A percentile compares a stretch with the other conserved stretches of the same genome.
Conservation (phyloP, 176 grass and related monocot species). For the Bonia amplexicaulis region DNA sequence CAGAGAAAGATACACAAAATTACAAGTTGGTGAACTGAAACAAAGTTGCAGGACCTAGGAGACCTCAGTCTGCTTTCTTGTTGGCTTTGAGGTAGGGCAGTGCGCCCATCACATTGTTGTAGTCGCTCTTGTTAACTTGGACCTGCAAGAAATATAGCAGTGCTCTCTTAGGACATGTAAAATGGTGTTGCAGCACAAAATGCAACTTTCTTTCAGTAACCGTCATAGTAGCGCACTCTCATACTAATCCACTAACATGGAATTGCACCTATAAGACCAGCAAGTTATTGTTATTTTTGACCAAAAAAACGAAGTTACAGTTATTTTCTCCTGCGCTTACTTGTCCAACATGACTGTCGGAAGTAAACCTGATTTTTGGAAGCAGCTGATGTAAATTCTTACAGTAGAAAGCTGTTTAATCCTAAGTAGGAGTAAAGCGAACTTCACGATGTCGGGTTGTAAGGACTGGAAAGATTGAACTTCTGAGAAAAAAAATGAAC, state of each 20-base stretch:
- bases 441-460: background rate
- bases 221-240: background rate
- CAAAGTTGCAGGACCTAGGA: background rate
- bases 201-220: background rate
- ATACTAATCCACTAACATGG: background rate
- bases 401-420: background rate
- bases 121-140: constrained; percentile 78
- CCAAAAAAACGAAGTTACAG: background rate
- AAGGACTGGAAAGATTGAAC: background rate
- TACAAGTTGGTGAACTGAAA: constrained; percentile 36
- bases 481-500: background rate
- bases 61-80: constrained; percentile 61
- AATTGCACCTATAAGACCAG: background rate
- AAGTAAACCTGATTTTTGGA: background rate
- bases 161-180: constrained; percentile 1
- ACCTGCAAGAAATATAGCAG: constrained; percentile 49
- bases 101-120: constrained; percentile 70
- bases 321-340: background rate
- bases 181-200: background rate
- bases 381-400: background rate
- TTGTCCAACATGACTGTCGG: background rate
- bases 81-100: constrained; percentile 94
- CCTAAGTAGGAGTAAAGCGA: background rate
- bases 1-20: constrained; percentile 38
- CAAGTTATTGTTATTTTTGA: background rate